These are phyloP conservation scores for Venturia effusa DNA, from an alignment of 2,329 filamentous ascomycete genomes.

Conservation along the genomic window DNA sequence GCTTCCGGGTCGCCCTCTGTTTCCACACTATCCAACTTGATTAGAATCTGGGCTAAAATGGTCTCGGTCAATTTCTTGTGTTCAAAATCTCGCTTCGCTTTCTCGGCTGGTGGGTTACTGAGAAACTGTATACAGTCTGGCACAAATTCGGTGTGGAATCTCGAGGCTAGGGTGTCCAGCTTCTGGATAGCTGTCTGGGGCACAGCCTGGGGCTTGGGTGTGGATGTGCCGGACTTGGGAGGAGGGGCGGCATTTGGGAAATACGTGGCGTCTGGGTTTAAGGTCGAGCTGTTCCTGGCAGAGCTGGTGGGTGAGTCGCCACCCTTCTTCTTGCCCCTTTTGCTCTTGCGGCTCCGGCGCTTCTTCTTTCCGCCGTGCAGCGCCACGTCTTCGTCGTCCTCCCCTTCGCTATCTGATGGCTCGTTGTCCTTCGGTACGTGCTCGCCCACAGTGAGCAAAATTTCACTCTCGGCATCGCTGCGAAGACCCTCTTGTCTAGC, in stretches of 20 bases:
- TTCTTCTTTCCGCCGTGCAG: slow-evolving; percentile 19
- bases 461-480: slow-evolving; percentile 49
- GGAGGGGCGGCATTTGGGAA: slow-evolving; percentile 8
- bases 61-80: slow-evolving; percentile 67
- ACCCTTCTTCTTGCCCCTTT: slow-evolving; percentile 32
- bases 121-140: slow-evolving; percentile 55
- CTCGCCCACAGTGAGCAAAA: slow-evolving; percentile 42
- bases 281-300: slow-evolving; percentile 11
- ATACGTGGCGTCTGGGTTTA: slow-evolving; percentile 11
- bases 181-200: slow-evolving; percentile 44
- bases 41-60: slow-evolving; percentile 61
- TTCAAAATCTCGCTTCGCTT: slow-evolving; percentile 60
- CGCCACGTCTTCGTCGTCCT: slow-evolving; percentile 19
- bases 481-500: slow-evolving; percentile 48
- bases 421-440: background rate
- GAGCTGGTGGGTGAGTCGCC: slow-evolving; percentile 29
- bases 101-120: slow-evolving; percentile 50
- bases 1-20: slow-evolving; percentile 46
- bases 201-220: slow-evolving; percentile 23
- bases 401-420: slow-evolving; percentile 23
- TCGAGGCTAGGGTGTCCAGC: slow-evolving; percentile 52
- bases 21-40: slow-evolving; percentile 65
- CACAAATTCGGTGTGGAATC: slow-evolving; percentile 54
- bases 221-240: slow-evolving; percentile 24
- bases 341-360: slow-evolving; percentile 19